Conservation (phyloP, 805 yeast species). For the Kodamaea leandrae region DNA sequence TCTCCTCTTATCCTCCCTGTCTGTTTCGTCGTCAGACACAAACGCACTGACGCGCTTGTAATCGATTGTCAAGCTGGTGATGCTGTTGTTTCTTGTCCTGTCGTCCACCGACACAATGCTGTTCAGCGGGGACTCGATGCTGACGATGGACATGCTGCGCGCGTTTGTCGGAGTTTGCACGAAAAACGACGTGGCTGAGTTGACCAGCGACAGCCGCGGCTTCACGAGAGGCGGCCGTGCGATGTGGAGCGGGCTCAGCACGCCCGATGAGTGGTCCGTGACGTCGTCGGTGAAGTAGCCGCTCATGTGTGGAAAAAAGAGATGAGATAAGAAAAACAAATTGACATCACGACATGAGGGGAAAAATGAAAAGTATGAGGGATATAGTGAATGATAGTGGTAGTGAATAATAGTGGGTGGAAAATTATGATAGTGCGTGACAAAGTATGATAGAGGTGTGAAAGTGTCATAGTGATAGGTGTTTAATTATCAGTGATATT, state of each 20-base stretch:
- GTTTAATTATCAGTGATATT: no score
- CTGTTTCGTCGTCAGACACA: slow-evolving; percentile 40
- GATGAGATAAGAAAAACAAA: background rate
- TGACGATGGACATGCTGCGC: slow-evolving; percentile 36
- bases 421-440: no score
- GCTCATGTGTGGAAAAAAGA: slow-evolving; percentile 6
- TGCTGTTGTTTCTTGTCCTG: slow-evolving; percentile 34
- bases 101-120: slow-evolving; percentile 42
- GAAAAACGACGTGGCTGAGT: slow-evolving; percentile 12
- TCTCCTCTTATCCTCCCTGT: no score
- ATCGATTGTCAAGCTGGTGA: slow-evolving; percentile 19
- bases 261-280: slow-evolving; percentile 13
- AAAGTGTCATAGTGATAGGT: no score
- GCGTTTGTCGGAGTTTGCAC: slow-evolving; percentile 19
- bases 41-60: slow-evolving; percentile 20
- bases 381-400: no score
- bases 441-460: no score
- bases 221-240: slow-evolving; percentile 17
- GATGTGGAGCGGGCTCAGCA: slow-evolving; percentile 13
- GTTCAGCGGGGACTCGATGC: slow-evolving; percentile 40
- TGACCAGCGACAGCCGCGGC: slow-evolving; percentile 35
- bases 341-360: no score
- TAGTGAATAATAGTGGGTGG: no score
- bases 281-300: slow-evolving; percentile 14
- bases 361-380: no score